These are phyloP conservation scores for Thelonectria blattea DNA, from an alignment of 2,329 filamentous ascomycete species.

Conservation along the genomic window DNA sequence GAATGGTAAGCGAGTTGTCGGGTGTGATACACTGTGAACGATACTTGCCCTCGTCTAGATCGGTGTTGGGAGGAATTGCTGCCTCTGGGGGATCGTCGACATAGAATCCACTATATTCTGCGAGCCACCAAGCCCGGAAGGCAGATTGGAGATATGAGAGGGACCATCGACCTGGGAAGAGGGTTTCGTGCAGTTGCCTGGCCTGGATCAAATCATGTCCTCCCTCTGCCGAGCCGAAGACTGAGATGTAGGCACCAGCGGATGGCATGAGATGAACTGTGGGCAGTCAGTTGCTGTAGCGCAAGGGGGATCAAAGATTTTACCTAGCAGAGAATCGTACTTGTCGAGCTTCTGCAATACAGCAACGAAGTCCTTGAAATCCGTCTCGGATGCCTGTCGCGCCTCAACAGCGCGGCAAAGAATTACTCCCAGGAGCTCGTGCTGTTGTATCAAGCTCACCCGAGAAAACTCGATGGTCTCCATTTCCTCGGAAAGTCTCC, in stretches of 20 bases:
- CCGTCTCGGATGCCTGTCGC: conserved; percentile 70
- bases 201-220: conserved; percentile 71
- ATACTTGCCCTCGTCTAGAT: conserved; percentile 62
- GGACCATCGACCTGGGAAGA: conserved; percentile 76
- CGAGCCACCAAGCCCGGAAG: conserved; percentile 83
- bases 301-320: conserved; percentile 26
- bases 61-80: conserved; percentile 62
- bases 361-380: conserved; percentile 76
- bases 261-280: conserved; percentile 82
- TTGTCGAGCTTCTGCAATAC: conserved; percentile 73
- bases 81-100: conserved; percentile 71
- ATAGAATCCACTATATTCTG: conserved; percentile 91
- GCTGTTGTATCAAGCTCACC: conserved; percentile 82
- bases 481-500: conserved; percentile 63
- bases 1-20: conserved; percentile 34
- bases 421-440: conserved; percentile 86
- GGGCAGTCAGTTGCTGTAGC: conserved; percentile 12
- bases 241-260: conserved; percentile 76
- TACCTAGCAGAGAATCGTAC: conserved; percentile 71
- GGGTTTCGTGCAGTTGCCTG: conserved; percentile 69
- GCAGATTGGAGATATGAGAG: conserved; percentile 80
- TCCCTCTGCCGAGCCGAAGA: conserved; percentile 79
- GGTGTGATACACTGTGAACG: background rate
- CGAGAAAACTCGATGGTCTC: conserved; percentile 84
- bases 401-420: conserved; percentile 79